These are phyloP conservation scores for Retiboletus fuscus DNA, from an alignment of 1,284 basidiomycete genomes.

Conservation along the genomic window DNA sequence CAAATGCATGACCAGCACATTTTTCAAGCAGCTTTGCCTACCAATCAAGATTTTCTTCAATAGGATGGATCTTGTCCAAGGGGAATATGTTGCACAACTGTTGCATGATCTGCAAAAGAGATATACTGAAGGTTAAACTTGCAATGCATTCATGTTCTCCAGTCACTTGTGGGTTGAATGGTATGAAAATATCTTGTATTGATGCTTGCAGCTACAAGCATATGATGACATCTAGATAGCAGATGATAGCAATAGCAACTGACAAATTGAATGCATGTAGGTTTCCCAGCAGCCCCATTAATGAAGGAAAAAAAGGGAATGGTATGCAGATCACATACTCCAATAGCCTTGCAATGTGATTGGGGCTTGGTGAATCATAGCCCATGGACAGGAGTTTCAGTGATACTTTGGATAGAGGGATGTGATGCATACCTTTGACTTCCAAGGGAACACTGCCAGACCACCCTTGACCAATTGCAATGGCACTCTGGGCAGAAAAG, in stretches of 20 bases:
- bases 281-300: slow-evolving; percentile 42
- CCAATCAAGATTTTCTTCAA: slow-evolving; percentile 60
- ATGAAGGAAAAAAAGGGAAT: not conserved
- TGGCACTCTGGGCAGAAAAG: slow-evolving; percentile 54
- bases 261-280: slow-evolving; percentile 45
- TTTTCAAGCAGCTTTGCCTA: slow-evolving; percentile 67
- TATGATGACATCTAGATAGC: slow-evolving; percentile 68
- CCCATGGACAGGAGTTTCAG: slow-evolving; percentile 54
- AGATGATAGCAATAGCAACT: slow-evolving; percentile 65
- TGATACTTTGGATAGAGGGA: slow-evolving; percentile 56
- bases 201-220: slow-evolving; percentile 60
- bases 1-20: slow-evolving; percentile 65
- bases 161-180: slow-evolving; percentile 72
- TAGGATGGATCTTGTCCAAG: slow-evolving; percentile 53
- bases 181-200: slow-evolving; percentile 57
- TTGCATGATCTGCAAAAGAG: slow-evolving; percentile 52
- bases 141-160: slow-evolving; percentile 62
- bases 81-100: slow-evolving; percentile 61
- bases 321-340: slow-evolving; percentile 49
- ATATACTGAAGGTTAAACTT: slow-evolving; percentile 49
- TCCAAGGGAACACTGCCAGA: slow-evolving; percentile 60
- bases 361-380: slow-evolving; percentile 53
- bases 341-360: slow-evolving; percentile 55
- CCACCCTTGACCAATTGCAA: slow-evolving; percentile 63
- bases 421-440: slow-evolving; percentile 55